A percentile compares a stretch with the other conserved stretches of the same genome.
Evolutionary conservation across 2,329 filamentous ascomycete species (phyloP).

Genomic region (Teratosphaeria nubilosa): DNA sequence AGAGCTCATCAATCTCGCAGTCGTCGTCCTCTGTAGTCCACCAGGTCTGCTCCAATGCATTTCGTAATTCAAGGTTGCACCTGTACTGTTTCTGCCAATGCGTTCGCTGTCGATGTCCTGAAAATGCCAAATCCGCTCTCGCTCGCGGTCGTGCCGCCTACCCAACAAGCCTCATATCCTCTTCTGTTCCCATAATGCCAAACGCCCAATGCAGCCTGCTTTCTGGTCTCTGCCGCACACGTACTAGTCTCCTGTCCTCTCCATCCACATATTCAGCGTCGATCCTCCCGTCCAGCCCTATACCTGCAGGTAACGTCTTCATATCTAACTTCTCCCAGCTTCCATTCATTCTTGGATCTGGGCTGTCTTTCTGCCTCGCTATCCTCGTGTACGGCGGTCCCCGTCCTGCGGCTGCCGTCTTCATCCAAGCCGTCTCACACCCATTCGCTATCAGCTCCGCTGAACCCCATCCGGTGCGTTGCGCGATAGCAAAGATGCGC

Average conservation of each 20-base stretch:
- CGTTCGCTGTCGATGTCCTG: neutral
- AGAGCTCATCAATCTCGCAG: neutral
- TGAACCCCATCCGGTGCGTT: conserved; percentile 79
- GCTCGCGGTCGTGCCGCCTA: neutral
- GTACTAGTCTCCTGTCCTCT: conserved; percentile 44
- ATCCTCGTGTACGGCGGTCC: conserved; percentile 61
- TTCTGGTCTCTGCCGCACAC: conserved; percentile 43
- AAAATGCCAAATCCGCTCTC: neutral
- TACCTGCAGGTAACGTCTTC: conserved; percentile 10
- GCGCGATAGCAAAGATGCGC: conserved; percentile 63
- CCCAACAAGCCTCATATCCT: conserved; percentile 37
- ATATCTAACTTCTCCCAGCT: conserved; percentile 22
- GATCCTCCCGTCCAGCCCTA: neutral
- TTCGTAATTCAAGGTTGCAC: neutral
- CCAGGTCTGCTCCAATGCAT: neutral
- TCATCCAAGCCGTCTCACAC: conserved; percentile 76
- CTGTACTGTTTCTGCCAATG: neutral
- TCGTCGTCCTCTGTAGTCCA: neutral
- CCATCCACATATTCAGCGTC: conserved; percentile 14
- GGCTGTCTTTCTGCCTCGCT: conserved; percentile 15
- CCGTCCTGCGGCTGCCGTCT: conserved; percentile 59
- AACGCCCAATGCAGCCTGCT: conserved; percentile 65
- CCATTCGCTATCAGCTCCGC: conserved; percentile 71
- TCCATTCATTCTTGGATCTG: conserved; percentile 24
- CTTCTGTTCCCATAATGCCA: conserved; percentile 67